Evolutionary conservation across 208 protist genomes (phyloP), one percentile per base, ranked within the genome.

Genomic region (Trypanosoma mega): DNA sequence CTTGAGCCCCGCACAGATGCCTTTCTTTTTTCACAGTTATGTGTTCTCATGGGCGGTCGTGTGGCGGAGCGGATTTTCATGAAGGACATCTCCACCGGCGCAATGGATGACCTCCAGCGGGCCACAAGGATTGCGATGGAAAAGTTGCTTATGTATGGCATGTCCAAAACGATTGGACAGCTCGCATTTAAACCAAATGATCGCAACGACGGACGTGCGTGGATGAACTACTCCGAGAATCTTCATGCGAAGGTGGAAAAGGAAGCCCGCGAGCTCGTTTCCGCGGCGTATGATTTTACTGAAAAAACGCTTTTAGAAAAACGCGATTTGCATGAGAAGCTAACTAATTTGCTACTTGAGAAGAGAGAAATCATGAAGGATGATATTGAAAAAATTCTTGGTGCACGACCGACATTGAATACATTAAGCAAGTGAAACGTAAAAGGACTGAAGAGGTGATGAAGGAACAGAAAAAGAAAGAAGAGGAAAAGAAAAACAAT

Each of bases 51-150:
- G 80, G 92, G 90, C 26, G 92, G 92, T 33, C 87, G 92, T 29
- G 82, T 85, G 2, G 87, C 92, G 16, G 90, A 97, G 85, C 66
- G 72, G 21, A 86, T 95, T 26, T 92, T 93, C 63, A 74, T 90
- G 69, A 71, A 80, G 16, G 87, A 93, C 58, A 92, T 96, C 62
- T 92, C 87, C 6, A 97, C 83, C 6, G 92, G 92, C 44, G 92
- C 92, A 4, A 88, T 93, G 84, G 92, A 97, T 55, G 92, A 97
- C 71, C 71, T 95, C 12, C 89, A 97, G 76, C 76, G 89, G 11
- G 92, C 92, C 27, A 96, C 87, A 26, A 73, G 85, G 14, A 72
- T 92, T 56, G 74, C 92, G 30, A 91, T 93, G 79, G 86, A 94
- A 44, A 87, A 93, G 65, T 70, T 97, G 34, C 68, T 94, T 12